Evolutionary conservation across 768 basidiomycete genomes (phyloP), one percentile per base, ranked within the genome.

Genomic region (Tricholoma terreum): DNA sequence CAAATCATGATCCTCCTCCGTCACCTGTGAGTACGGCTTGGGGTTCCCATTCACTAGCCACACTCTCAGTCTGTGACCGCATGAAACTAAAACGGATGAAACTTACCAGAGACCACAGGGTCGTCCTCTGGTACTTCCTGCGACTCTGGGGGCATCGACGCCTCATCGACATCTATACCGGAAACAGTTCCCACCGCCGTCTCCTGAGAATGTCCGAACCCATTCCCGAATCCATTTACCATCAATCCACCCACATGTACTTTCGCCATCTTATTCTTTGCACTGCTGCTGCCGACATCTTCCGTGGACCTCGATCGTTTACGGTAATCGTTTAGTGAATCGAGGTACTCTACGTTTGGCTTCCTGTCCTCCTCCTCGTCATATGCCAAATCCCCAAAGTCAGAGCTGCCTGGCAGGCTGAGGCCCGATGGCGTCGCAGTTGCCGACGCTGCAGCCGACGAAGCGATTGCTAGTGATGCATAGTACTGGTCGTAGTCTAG

Each of bases 1-100:
- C 63, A 86, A 67, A 48, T 94, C 94, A 65, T 94, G 89, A 67
- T 95, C 89, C 62, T 94, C 95, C 64, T 97, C 94, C 2, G 91
- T 95, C 42, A 98, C 84, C 60, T 87, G 78, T 3, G 86, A 90
- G 64, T 90, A 88, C 6, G 83, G 80, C 63, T 90, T 85, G 17
- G 84, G 78, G 38, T 78, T 73, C 12, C 94, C 93, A 58, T 87
- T 86, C 22, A 98, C 94, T 92, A 55, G 36, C 43, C 52, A 55
- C 19, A 56, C 60, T 17, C 46, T 30, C 10, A 59, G n/a, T 9
- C 35, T 6, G 17, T 34, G 42, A 49, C n/a, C n/a, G 12, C 11
- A 46, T 17, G 6, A 50, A 11, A 58, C 1, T 38, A 38, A 58
- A 42, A 36, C 33, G 56, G 22, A 34, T 35, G 35, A 55, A 40